Base-by-base conservation (phyloP, 805 yeast genomes). In the Candida golubevii region DNA sequence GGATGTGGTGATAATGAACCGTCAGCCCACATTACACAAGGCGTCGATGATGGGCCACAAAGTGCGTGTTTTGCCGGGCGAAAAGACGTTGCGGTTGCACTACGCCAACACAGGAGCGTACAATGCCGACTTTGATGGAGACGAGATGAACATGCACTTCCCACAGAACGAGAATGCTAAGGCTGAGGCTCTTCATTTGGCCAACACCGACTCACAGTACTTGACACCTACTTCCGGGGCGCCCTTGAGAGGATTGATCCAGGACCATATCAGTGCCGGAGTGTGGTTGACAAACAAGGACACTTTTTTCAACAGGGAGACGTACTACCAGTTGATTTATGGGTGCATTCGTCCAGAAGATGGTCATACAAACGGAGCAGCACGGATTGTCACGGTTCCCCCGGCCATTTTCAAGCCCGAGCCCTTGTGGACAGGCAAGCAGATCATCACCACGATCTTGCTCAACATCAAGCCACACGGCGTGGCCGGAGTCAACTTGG, bases 31-130 rank as follows among this genome's bases (percentile, higher is more conserved):
- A 12, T 77, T 93, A 64, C 99, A 93, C 73, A 93, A 93, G 71
- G 99, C 99, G 38, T 95, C 99, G 27, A 93, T 93, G 97, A 93
- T 93, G 99, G 99, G 99, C 55, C 99, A 93, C 69, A 87, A 84
- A 62, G 99, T 93, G 36, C 80, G 97, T 59, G 99, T 93, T 29
- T 75, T 93, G 56, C 99, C 98, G 5, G 96, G 96, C 47, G 99
- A 93, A 63, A 93, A 93, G 74, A 95, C 99, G 4, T 74, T 93
- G 58, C 81, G 99, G 62, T 74, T 93, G 66, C 99, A 93, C 66
- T 93, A 93, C 67, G 99, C 99, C 58, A 93, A 93, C 68, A 93
- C 99, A 36, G 97, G 97, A 70, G 97, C 99, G 36, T 93, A 91
- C 70, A 91, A 91, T 66, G 98, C 98, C 33, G 99, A 91, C 78